Conservation (phyloP, 768 basidiomycete genomes). For the Calvatia gigantea region DNA sequence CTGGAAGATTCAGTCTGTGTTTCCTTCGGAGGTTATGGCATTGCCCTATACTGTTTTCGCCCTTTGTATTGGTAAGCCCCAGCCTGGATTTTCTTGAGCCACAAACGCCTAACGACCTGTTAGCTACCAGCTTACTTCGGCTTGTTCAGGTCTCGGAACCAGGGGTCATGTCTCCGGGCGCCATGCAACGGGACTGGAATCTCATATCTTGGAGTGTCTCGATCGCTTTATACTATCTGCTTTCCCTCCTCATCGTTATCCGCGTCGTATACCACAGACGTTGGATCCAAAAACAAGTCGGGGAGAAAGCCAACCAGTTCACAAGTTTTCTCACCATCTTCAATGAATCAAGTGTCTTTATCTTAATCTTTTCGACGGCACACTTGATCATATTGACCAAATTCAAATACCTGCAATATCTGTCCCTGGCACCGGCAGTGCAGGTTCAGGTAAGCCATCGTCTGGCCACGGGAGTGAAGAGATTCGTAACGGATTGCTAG, state of each 20-base stretch:
- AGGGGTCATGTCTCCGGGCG: neutral
- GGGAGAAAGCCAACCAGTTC: neutral
- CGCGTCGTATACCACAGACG: neutral
- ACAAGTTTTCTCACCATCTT: slow-evolving; percentile 3
- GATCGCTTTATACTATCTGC: slow-evolving; percentile 3
- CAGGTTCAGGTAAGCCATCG: neutral
- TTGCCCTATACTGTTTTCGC: slow-evolving; percentile 1
- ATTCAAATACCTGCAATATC: neutral
- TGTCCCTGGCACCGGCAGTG: neutral
- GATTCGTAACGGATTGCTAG: neutral
- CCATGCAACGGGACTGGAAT: neutral
- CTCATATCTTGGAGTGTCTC: slow-evolving; percentile 8
- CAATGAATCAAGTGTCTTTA: neutral
- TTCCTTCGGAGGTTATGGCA: slow-evolving; percentile 7
- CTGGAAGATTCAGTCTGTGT: slow-evolving; percentile 4
- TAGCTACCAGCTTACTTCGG: slow-evolving; percentile 1
- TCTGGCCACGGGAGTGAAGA: neutral
- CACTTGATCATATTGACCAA: neutral
- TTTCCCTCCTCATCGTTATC: neutral
- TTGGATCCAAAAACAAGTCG: neutral
- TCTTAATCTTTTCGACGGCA: slow-evolving; percentile 1
- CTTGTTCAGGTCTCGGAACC: neutral
- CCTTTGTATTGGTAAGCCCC: neutral
- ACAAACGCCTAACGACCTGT: neutral
- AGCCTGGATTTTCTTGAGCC: neutral